A percentile compares a stretch with the other conserved stretches of the same genome.
Evolutionary conservation across 768 basidiomycete species (phyloP).

Genomic region (Asterophora parasitica): DNA sequence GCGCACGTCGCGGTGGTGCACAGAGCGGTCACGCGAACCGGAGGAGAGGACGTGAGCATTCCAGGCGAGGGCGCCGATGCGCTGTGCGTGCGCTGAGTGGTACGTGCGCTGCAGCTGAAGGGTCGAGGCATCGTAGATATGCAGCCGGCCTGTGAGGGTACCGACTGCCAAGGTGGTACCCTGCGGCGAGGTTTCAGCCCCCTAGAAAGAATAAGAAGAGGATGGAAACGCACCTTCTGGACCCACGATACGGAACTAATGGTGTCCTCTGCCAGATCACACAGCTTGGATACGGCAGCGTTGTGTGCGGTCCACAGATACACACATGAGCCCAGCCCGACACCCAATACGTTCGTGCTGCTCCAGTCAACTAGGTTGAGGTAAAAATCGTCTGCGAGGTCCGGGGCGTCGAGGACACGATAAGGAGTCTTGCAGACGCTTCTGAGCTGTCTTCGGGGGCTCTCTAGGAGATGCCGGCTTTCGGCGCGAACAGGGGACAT

Average conservation of each 20-base stretch:
- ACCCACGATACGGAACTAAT: conserved; percentile 94
- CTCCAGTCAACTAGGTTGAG: conserved; percentile 98
- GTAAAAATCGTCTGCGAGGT: conserved; percentile 97
- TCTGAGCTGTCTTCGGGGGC: conserved; percentile 75
- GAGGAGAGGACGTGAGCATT: conserved; percentile 83
- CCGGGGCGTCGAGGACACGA: conserved; percentile 94
- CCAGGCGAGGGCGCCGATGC: conserved; percentile 95
- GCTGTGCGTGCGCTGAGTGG: conserved; percentile 76
- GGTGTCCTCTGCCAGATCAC: conserved; percentile 74
- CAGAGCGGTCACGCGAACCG: conserved; percentile 85
- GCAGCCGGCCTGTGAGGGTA: conserved; percentile 81
- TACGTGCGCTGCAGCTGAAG: conserved; percentile 78
- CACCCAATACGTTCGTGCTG: conserved; percentile 89
- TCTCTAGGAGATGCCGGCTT: conserved; percentile 77
- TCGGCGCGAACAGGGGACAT: conserved; percentile 85
- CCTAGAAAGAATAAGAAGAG: background rate
- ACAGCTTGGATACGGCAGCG: conserved; percentile 86
- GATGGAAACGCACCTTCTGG: conserved; percentile 42
- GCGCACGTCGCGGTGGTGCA: conserved; percentile 91
- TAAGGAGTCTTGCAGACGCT: conserved; percentile 93
- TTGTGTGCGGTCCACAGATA: conserved; percentile 98
- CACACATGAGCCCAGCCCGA: conserved; percentile 87
- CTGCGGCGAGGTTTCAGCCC: conserved; percentile 22
- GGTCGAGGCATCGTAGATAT: conserved; percentile 89
- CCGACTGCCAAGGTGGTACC: conserved; percentile 91